A percentile compares a stretch with the other conserved stretches of the same genome.
Evolutionary conservation across 805 yeast species (phyloP).

Genomic region (Hanseniaspora vineae): DNA sequence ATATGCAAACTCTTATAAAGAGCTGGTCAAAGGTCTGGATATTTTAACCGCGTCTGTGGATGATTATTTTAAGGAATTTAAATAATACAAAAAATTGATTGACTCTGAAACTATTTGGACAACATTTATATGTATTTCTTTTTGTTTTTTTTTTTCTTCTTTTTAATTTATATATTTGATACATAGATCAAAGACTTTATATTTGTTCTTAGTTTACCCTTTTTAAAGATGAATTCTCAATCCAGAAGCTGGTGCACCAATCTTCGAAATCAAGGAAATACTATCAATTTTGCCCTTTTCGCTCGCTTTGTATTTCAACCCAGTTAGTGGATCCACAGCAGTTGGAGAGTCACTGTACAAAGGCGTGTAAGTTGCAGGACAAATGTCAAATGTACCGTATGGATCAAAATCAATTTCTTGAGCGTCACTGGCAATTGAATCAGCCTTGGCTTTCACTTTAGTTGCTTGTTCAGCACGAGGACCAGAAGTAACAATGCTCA

Average conservation of each 20-base stretch:
- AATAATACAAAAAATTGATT: too few species aligned
- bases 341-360: conserved; percentile 63
- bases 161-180: background rate
- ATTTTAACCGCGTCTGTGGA: too few species aligned
- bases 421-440: conserved; percentile 70
- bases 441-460: conserved; percentile 71
- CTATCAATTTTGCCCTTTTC: conserved; percentile 70
- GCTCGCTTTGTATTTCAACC: conserved; percentile 69
- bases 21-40: too few species aligned
- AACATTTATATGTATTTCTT: too few species aligned
- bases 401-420: conserved; percentile 88
- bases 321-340: conserved; percentile 73
- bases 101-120: too few species aligned
- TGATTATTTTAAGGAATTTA: too few species aligned
- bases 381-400: conserved; percentile 78
- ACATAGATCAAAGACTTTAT: background rate
- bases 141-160: too few species aligned
- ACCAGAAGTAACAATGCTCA: conserved; percentile 57
- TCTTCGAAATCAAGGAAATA: conserved; percentile 60
- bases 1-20: too few species aligned
- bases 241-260: conserved; percentile 92
- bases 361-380: conserved; percentile 80
- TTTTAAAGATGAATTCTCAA: conserved; percentile 33
- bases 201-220: background rate
- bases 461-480: conserved; percentile 81